These are phyloP conservation scores for Hansenula anomala DNA, from an alignment of 1,139 yeast species.

Conservation along the genomic window DNA sequence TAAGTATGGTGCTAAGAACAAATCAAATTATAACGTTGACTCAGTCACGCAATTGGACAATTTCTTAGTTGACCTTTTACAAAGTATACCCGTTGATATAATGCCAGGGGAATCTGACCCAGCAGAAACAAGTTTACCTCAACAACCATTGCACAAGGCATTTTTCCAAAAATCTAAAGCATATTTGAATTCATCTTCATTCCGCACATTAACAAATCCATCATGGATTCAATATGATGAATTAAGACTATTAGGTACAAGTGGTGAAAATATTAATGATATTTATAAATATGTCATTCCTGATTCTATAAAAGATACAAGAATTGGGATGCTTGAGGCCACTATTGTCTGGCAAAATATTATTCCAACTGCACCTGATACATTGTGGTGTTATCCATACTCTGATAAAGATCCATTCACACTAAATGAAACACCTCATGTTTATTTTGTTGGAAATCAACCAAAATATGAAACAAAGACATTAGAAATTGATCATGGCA, in stretches of 20 bases:
- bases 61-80: conserved; percentile 53
- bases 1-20: conserved; percentile 51
- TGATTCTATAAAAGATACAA: conserved; percentile 27
- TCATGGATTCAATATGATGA: conserved; percentile 57
- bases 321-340: conserved; percentile 57
- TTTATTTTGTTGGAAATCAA: conserved; percentile 86
- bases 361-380: conserved; percentile 96
- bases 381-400: conserved; percentile 85
- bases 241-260: conserved; percentile 57
- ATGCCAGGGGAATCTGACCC: conserved; percentile 90
- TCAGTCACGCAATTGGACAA: conserved; percentile 46
- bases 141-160: conserved; percentile 79
- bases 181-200: conserved; percentile 36
- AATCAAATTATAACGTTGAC: conserved; percentile 42
- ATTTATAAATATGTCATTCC: conserved; percentile 60
- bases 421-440: conserved; percentile 70
- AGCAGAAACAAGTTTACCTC: conserved; percentile 79
- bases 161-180: conserved; percentile 49
- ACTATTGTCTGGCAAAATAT: conserved; percentile 81
- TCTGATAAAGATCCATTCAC: conserved; percentile 80
- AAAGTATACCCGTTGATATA: conserved; percentile 61
- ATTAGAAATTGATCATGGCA: conserved; percentile 24
- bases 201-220: conserved; percentile 68
- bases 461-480: conserved; percentile 43
- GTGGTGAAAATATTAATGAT: conserved; percentile 85